These are phyloP conservation scores for Ballota nigra DNA, from an alignment of 257 asterid genomes.

Conservation along the genomic window DNA sequence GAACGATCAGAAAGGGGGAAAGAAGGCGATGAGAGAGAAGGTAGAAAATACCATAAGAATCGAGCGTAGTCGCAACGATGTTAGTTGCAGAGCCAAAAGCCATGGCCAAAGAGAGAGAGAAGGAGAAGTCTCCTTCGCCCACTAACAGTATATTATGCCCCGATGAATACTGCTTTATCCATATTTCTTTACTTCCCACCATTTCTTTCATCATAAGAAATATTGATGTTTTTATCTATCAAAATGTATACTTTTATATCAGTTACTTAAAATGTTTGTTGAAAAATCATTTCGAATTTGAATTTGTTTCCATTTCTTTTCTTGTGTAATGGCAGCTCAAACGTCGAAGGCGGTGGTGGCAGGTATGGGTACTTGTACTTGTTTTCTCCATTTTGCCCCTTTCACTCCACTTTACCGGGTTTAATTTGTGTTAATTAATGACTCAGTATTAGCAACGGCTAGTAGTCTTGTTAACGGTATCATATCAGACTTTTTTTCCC, in stretches of 20 bases:
- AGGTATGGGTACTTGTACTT: not conserved
- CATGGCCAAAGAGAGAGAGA: slow-evolving; percentile 40
- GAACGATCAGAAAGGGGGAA: not conserved
- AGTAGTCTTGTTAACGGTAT: too few relatives aligned
- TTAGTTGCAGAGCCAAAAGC: slow-evolving; percentile 51
- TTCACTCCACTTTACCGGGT: too few relatives aligned
- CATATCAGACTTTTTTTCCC: too few relatives aligned
- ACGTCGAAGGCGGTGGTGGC: not conserved
- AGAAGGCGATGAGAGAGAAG: not conserved
- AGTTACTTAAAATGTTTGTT: not conserved
- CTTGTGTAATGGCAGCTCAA: not conserved
- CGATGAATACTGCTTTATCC: slow-evolving; percentile 54
- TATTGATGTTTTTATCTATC: not conserved
- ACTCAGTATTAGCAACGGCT: too few relatives aligned
- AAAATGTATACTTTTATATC: not conserved
- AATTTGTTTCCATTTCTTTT: not conserved
- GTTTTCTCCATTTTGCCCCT: not conserved
- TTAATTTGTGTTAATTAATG: too few relatives aligned
- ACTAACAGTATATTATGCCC: slow-evolving; percentile 48
- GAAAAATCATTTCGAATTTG: not conserved
- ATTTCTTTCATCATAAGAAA: not conserved
- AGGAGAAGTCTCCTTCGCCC: slow-evolving; percentile 74
- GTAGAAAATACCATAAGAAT: slow-evolving; percentile 44
- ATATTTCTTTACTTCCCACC: slow-evolving; percentile 36
- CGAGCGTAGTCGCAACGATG: slow-evolving; percentile 62